Base-by-base conservation (phyloP, 495 filamentous ascomycete species). In the Aspergillus carlsbadensis region DNA sequence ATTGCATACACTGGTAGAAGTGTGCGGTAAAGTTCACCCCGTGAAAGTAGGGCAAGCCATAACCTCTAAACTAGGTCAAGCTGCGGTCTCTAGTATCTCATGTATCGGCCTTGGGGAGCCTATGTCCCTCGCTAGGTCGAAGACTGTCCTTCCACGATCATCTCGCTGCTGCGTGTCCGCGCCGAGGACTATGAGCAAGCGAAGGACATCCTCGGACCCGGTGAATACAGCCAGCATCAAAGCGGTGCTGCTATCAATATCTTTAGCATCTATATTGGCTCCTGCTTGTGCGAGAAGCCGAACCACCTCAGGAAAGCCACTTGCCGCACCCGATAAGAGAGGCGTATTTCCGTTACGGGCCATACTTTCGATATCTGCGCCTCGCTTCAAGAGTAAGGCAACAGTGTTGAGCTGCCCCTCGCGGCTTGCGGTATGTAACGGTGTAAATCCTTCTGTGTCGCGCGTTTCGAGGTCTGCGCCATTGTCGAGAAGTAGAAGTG, bases 261-360 rank as follows among this genome's bases (percentile, higher is more conserved):
- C 62, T 13, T 34, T 45, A 1, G 34, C 33, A 41, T 73, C 60
- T 8, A 67, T 29, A 6, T 67, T 52, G 0, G 66, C 67, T 1
- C 65, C 66, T 2, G 21, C 22, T 13, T 64, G 24, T 2, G 73
- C 11, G 11, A 75, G 65, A 10, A 72, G 17, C 5, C 61, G 10
- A 10, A 66, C 39, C 46, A 65, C 57, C 1, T 59, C 35, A 1
- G 11, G 14, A 20, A 56, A 7, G 22, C 42, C 11, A 14, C 47
- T 26, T 1, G 15, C 39, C 14, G 21, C 34, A 31, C 52, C 58
- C 6, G 17, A 41, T 1, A 29, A 7, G 1, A 60, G 37, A 17
- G 58, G 58, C 10, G 52, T 60, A 11, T 10, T 41, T 15, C 46
- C 58, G 17, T 54, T 57, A 0, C 6, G 3, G 10, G 50, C 56